Conservation (phyloP, 805 yeast species). For the Wickerhamiella azymoides region DNA sequence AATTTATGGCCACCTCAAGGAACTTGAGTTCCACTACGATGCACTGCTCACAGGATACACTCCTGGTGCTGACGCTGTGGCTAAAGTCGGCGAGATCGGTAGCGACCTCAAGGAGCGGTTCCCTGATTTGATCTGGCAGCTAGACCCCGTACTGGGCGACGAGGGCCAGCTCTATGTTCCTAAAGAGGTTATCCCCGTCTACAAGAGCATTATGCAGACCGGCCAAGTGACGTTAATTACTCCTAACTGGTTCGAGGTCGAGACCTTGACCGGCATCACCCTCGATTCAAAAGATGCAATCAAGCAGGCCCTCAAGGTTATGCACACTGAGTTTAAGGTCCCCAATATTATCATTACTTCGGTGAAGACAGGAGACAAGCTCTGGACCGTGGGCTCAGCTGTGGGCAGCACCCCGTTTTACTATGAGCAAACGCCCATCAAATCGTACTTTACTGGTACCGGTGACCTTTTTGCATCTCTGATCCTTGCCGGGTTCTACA, state of each 20-base stretch:
- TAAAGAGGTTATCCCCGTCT: slow-evolving; percentile 44
- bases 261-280: slow-evolving; percentile 43
- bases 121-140: slow-evolving; percentile 36
- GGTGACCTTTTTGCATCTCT: slow-evolving; percentile 85
- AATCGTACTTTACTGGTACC: slow-evolving; percentile 85
- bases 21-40: slow-evolving; percentile 40
- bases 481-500: slow-evolving; percentile 45
- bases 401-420: slow-evolving; percentile 20
- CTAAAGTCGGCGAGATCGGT: slow-evolving; percentile 35
- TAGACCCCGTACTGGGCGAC: slow-evolving; percentile 92
- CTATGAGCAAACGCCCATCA: slow-evolving; percentile 46
- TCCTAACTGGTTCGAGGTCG: slow-evolving; percentile 85
- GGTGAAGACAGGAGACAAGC: slow-evolving; percentile 23
- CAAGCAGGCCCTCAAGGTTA: slow-evolving; percentile 31
- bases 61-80: slow-evolving; percentile 47
- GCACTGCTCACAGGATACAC: slow-evolving; percentile 70
- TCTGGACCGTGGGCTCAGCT: slow-evolving; percentile 36
- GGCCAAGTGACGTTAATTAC: slow-evolving; percentile 58
- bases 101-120: slow-evolving; percentile 21
- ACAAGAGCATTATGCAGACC: slow-evolving; percentile 32
- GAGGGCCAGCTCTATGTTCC: slow-evolving; percentile 67
- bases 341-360: slow-evolving; percentile 59
- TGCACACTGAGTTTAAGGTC: slow-evolving; percentile 39
- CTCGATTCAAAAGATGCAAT: slow-evolving; percentile 32
- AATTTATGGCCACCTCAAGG: slow-evolving; percentile 42